Base-by-base conservation (phyloP, 2,329 filamentous ascomycete species). In the Trichoderma polysporum region DNA sequence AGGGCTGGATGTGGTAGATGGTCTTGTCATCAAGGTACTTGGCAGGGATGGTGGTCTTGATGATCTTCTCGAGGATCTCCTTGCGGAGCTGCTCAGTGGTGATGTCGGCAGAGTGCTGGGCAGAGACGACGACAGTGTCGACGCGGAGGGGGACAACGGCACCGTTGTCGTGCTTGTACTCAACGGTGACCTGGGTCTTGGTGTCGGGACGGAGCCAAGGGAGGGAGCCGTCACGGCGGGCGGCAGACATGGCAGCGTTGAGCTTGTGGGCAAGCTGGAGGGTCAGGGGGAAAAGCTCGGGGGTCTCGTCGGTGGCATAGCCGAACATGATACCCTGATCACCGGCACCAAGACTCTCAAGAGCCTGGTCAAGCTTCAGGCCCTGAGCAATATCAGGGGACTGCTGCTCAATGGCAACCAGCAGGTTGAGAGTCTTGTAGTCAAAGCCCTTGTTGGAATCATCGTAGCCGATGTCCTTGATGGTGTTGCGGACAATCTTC, bases 251-350 rank as follows among this genome's bases (percentile, higher is more conserved):
- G 81, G 93, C 93, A 79, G 90, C 87, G 85, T 99, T 99, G 76
- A 99, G 92, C 87, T 94, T 93, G 89, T 99, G 95, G 77, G 95
- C 91, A 78, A 98, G 89, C 77, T 94, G 88, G 74, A 98, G 87
- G 76, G 94, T 98, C 77, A 99, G 86, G 73, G 95, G 95, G 80
- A 98, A 92, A 75, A 97, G 88, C 86, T 99, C 95, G 70, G 94
- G 94, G 76, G 95, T 98, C 88, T 99, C 95, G 78, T 99, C 95
- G 77, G 95, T 97, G 81, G 95, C 95, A 88, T 99, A 99, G 77
- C 95, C 95, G 83, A 99, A 99, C 95, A 99, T 99, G 87, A 99
- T 97, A 87, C 95, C 95, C 87, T 99, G 95, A 84, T 99, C 95
- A 91, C 95, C 95, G 71, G 95, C 95, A 83, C 95, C 95, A 72